Conservation (phyloP, 768 basidiomycete genomes). For the Leccinum arenicola region DNA sequence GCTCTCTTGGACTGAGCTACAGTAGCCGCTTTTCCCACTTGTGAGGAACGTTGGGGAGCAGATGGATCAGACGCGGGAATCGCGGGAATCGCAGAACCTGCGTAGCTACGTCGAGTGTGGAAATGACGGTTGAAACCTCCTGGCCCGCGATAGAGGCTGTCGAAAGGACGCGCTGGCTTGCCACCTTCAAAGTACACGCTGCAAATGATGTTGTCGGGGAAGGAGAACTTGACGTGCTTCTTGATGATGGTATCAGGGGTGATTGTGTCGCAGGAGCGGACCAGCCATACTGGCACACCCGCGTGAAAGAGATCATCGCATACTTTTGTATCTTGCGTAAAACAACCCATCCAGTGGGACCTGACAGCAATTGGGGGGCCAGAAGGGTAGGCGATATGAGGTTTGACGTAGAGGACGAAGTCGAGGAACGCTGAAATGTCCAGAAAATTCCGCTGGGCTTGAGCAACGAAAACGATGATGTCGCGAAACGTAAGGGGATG, state of each 20-base stretch:
- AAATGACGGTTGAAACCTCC: neutral
- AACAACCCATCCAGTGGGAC: neutral
- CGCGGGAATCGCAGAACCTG: neutral
- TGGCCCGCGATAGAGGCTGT: neutral
- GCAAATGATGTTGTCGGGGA: neutral
- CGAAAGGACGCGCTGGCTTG: neutral
- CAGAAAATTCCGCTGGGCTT: neutral
- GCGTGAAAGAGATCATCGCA: neutral
- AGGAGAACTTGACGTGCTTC: neutral
- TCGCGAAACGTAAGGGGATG: neutral
- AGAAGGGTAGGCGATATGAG: neutral
- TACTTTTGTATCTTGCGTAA: neutral
- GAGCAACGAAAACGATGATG: neutral
- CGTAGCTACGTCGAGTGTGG: neutral
- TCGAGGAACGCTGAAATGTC: neutral
- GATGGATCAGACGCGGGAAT: neutral
- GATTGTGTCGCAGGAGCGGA: neutral
- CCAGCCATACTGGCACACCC: neutral
- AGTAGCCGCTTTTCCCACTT: neutral
- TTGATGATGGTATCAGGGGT: neutral
- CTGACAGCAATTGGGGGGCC: neutral
- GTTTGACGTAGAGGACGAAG: neutral
- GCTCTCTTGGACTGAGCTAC: neutral
- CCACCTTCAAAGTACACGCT: neutral
- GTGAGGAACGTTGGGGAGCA: neutral